Percentiles rank a stretch among this genome's conserved stretches.
These are phyloP conservation scores for Peribolospora kevripleyi DNA, from an alignment of 768 basidiomycete species.

Conservation along the genomic window DNA sequence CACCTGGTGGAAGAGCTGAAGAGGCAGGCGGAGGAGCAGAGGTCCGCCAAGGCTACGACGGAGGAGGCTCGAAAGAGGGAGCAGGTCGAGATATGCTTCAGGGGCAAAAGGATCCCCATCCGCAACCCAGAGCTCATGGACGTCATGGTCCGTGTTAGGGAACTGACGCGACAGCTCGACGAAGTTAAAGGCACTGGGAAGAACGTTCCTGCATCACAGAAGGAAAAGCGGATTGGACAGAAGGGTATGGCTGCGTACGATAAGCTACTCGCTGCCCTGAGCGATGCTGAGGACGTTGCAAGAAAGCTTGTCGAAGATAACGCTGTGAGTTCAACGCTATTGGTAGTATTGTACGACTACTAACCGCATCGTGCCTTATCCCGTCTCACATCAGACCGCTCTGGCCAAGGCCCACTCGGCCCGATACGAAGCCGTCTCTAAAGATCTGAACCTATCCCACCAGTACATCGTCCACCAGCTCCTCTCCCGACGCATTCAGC, in stretches of 20 bases:
- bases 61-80: slow-evolving; percentile 25
- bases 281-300: slow-evolving; percentile 70
- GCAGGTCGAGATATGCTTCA: slow-evolving; percentile 29
- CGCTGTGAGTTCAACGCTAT: slow-evolving; percentile 30
- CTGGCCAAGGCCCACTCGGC: slow-evolving; percentile 13
- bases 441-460: slow-evolving; percentile 58
- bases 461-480: slow-evolving; percentile 70
- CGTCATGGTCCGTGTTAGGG: slow-evolving; percentile 23
- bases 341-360: slow-evolving; percentile 3
- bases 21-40: slow-evolving; percentile 29
- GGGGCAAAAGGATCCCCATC: slow-evolving; percentile 51
- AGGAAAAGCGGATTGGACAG: slow-evolving; percentile 19
- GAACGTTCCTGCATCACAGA: neutral
- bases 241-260: slow-evolving; percentile 69
- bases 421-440: slow-evolving; percentile 10
- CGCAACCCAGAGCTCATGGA: slow-evolving; percentile 79
- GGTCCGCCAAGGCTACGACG: slow-evolving; percentile 40
- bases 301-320: slow-evolving; percentile 60
- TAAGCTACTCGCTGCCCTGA: slow-evolving; percentile 52
- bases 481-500: slow-evolving; percentile 60
- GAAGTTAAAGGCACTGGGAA: slow-evolving; percentile 24
- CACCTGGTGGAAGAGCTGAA: slow-evolving; percentile 29
- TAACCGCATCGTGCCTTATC: neutral
- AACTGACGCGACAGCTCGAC: slow-evolving; percentile 5
- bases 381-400: slow-evolving; percentile 2